phyloP scores from a whole-genome alignment of 2,329 filamentous ascomycete genomes.

The Epicoccum nigrum region DNA sequence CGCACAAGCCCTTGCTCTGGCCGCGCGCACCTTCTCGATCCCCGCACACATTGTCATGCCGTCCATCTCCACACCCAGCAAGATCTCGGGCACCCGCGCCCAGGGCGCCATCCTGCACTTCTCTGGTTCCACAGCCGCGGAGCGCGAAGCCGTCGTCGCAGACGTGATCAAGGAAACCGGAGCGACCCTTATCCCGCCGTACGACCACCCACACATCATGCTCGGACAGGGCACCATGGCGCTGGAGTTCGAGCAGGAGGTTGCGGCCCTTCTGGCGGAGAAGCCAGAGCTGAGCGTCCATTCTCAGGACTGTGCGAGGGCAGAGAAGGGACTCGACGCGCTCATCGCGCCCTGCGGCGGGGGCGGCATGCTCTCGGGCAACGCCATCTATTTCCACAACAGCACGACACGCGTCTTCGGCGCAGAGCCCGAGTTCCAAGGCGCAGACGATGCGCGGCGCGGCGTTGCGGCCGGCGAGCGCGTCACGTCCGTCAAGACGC shows the following conservation, averaged over 20 bases:
- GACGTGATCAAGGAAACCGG: constrained; percentile 73
- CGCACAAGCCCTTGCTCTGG: constrained; percentile 88
- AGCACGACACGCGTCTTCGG: constrained; percentile 81
- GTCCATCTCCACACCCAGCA: constrained; percentile 78
- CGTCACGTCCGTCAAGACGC: constrained; percentile 70
- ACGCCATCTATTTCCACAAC: constrained; percentile 75
- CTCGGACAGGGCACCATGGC: constrained; percentile 91
- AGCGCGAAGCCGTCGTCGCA: constrained; percentile 79
- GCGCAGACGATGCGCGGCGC: constrained; percentile 80
- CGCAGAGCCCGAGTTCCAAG: constrained; percentile 81
- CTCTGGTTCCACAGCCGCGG: constrained; percentile 77
- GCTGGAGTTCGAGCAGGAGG: constrained; percentile 81
- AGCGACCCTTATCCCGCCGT: constrained; percentile 83
- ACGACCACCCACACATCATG: constrained; percentile 90
- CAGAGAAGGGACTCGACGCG: constrained; percentile 47
- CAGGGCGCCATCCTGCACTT: constrained; percentile 83
- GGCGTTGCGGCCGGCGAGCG: constrained; percentile 70
- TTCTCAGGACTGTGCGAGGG: background rate
- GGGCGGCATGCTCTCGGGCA: constrained; percentile 84
- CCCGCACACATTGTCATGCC: constrained; percentile 94
- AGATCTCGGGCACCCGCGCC: constrained; percentile 79
- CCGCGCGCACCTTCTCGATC: constrained; percentile 74
- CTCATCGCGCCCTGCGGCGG: constrained; percentile 85
- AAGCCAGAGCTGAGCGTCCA: constrained; percentile 21
- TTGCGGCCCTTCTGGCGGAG: constrained; percentile 57